phyloP scores from a whole-genome alignment of 495 filamentous ascomycete species.

The Lophiostoma macrostomum region DNA sequence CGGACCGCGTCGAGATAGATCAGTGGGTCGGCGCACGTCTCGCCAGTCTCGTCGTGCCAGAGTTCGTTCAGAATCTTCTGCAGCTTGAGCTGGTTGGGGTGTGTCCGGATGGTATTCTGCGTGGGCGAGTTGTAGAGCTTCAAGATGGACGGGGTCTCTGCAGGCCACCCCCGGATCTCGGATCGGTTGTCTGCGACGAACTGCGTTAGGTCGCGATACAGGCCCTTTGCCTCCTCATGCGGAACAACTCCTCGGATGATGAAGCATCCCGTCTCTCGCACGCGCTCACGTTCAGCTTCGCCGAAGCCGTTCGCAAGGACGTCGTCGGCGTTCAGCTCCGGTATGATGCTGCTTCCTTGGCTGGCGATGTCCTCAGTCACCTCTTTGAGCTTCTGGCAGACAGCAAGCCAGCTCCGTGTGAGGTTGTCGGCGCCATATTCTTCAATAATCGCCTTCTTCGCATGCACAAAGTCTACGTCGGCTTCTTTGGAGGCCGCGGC shows the following conservation, averaged over 20 bases:
- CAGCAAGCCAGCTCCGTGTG: no score
- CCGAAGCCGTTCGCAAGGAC: background rate
- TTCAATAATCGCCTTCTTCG: conserved; percentile 20
- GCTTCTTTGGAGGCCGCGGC: background rate
- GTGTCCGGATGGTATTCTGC: conserved; percentile 26
- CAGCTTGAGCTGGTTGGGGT: conserved; percentile 27
- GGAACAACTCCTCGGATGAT: conserved; percentile 1
- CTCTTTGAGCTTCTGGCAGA: no score
- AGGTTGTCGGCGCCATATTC: conserved; percentile 23
- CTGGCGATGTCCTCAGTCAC: no score
- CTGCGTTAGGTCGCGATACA: background rate
- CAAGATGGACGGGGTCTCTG: conserved; percentile 23
- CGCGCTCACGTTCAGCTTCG: background rate
- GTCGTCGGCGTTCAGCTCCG: background rate
- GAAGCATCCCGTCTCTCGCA: background rate
- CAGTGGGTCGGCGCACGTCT: conserved; percentile 18
- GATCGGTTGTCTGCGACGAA: conserved; percentile 16
- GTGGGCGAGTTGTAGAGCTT: conserved; percentile 29
- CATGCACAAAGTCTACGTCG: background rate
- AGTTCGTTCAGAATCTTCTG: conserved; percentile 20
- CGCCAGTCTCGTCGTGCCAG: conserved; percentile 10
- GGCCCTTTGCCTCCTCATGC: background rate
- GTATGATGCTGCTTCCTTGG: background rate
- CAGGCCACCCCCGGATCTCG: conserved; percentile 30
- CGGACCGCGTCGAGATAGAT: conserved; percentile 27